phyloP scores from a whole-genome alignment of 176 grass and related monocot species.

The Dactylis glomerata region DNA sequence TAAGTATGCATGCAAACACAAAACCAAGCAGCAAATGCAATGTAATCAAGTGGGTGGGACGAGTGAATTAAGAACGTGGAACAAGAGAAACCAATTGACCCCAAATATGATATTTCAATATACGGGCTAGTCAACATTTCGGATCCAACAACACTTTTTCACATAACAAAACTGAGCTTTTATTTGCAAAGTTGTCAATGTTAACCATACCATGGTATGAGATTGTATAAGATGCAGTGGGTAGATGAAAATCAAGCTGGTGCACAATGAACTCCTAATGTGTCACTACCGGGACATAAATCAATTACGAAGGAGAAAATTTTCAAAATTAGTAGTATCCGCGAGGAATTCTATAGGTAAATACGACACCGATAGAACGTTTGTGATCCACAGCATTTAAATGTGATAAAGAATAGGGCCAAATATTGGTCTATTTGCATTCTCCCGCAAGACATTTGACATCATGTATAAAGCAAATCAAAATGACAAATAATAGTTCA shows the following conservation, averaged over 20 bases:
- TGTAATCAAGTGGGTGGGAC: no score
- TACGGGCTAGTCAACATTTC: neutral
- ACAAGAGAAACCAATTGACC: neutral
- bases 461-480: neutral
- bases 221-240: neutral
- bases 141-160: neutral
- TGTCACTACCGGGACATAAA: no score
- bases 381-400: neutral
- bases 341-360: no score
- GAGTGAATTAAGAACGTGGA: neutral
- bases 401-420: no score
- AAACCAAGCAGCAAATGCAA: neutral
- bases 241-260: neutral
- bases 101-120: no score
- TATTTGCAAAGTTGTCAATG: neutral
- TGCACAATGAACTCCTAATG: no score
- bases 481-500: neutral
- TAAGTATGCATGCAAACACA: neutral
- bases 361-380: no score
- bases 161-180: neutral
- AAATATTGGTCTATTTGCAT: neutral
- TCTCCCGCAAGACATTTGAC: neutral
- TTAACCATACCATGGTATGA: neutral
- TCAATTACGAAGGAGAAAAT: no score
- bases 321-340: no score